These are phyloP conservation scores for Aspergillus sojae DNA, from an alignment of 2,329 filamentous ascomycete species.

Conservation along the genomic window DNA sequence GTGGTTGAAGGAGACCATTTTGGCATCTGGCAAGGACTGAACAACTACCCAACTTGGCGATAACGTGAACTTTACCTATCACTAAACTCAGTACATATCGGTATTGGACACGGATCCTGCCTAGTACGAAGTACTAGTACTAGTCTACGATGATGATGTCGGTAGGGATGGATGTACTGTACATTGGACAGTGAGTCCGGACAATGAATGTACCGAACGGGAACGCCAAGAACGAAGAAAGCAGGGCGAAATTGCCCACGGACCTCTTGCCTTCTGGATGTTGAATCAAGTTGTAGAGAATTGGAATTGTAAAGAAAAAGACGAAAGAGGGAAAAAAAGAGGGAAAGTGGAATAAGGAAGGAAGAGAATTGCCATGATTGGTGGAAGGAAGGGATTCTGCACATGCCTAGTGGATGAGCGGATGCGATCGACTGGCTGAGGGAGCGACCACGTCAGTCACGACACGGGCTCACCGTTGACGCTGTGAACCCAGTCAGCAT, in stretches of 20 bases:
- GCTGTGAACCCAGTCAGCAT: slow-evolving; percentile 9
- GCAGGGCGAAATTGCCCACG: slow-evolving; percentile 2
- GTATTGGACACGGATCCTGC: neutral
- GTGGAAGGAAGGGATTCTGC: slow-evolving; percentile 6
- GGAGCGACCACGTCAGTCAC: slow-evolving; percentile 25
- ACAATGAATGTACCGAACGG: neutral
- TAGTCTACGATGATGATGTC: too few relatives aligned
- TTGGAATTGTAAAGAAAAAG: neutral
- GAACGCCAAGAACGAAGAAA: neutral
- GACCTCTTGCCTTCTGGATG: neutral
- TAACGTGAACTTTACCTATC: neutral
- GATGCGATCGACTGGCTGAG: slow-evolving; percentile 25
- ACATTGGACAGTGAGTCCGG: neutral
- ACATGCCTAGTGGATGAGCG: slow-evolving; percentile 10
- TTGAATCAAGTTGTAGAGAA: too few relatives aligned
- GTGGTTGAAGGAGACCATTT: neutral
- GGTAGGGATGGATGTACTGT: too few relatives aligned
- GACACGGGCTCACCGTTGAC: slow-evolving; percentile 9
- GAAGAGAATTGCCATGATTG: neutral
- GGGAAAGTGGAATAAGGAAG: neutral
- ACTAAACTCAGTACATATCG: neutral
- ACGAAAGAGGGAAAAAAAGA: neutral
- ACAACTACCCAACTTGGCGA: neutral
- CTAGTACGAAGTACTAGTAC: too few relatives aligned
- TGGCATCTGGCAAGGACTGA: neutral